phyloP scores from a whole-genome alignment of 306 rosid species.

The Cajanus cajan region DNA sequence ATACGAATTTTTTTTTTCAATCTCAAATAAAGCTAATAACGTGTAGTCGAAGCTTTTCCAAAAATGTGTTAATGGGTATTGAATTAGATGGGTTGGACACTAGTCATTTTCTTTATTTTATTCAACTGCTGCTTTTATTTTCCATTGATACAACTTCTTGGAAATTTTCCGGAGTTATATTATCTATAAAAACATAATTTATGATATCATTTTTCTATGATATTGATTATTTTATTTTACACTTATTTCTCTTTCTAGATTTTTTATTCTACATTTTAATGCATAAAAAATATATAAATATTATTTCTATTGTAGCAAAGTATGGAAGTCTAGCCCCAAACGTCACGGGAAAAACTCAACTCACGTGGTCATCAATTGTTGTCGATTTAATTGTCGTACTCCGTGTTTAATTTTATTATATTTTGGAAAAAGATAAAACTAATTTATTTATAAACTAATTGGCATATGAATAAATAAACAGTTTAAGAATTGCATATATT shows the following conservation, averaged over 20 bases:
- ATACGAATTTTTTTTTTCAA: too few relatives aligned
- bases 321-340: neutral
- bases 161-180: neutral
- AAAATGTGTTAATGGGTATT: neutral
- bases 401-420: neutral
- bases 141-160: neutral
- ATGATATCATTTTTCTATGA: neutral
- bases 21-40: too few relatives aligned
- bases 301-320: neutral
- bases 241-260: neutral
- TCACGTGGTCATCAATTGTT: neutral
- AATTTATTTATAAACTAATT: neutral
- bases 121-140: neutral
- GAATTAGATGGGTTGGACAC: neutral
- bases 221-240: neutral
- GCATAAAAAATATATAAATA: neutral
- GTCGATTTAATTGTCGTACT: neutral
- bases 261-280: neutral
- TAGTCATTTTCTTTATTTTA: neutral
- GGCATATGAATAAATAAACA: neutral
- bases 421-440: neutral
- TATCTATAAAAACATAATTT: neutral
- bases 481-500: neutral
- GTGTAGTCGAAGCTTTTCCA: neutral
- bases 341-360: neutral